These are phyloP conservation scores for Coemansia aciculifera DNA, from an alignment of 192 early-diverging fungal species.

Conservation along the genomic window DNA sequence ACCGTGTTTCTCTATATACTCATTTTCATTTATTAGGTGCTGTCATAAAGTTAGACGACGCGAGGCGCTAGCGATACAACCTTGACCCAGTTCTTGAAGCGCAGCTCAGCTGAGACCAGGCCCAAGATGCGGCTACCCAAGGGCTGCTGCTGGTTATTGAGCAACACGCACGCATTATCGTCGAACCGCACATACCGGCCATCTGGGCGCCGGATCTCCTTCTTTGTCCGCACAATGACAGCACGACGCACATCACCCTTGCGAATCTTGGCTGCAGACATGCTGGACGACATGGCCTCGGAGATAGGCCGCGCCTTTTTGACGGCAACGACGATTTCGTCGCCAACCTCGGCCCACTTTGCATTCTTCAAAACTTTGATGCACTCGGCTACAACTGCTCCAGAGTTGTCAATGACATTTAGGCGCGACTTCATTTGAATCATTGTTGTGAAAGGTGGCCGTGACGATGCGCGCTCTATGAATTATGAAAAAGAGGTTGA, in stretches of 20 bases:
- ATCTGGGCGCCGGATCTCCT: constrained; percentile 85
- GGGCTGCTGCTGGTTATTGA: constrained; percentile 93
- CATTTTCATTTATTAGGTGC: not conserved
- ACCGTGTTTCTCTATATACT: constrained; percentile 3
- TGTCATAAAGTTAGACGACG: constrained; percentile 58
- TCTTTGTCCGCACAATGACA: constrained; percentile 85
- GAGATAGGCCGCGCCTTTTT: constrained; percentile 86
- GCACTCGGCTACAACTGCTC: constrained; percentile 90
- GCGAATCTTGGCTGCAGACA: constrained; percentile 72
- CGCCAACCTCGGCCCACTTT: constrained; percentile 71
- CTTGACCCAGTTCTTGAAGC: constrained; percentile 96
- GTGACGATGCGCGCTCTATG: not conserved
- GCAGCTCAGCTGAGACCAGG: constrained; percentile 82
- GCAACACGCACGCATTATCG: constrained; percentile 94
- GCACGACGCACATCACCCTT: constrained; percentile 94
- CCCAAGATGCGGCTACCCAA: constrained; percentile 92
- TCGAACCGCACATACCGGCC: constrained; percentile 93
- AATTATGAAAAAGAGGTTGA: not conserved
- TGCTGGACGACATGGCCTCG: constrained; percentile 52
- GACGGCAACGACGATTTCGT: constrained; percentile 94
- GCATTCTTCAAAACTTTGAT: constrained; percentile 88
- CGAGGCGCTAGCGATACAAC: constrained; percentile 89
- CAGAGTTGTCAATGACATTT: constrained; percentile 97
- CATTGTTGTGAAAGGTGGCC: constrained; percentile 46
- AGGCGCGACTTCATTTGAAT: constrained; percentile 78